A percentile compares a stretch with the other conserved stretches of the same genome.
These are phyloP conservation scores for Pouteria campechiana DNA, from an alignment of 179 eudicot genomes.

Conservation along the genomic window DNA sequence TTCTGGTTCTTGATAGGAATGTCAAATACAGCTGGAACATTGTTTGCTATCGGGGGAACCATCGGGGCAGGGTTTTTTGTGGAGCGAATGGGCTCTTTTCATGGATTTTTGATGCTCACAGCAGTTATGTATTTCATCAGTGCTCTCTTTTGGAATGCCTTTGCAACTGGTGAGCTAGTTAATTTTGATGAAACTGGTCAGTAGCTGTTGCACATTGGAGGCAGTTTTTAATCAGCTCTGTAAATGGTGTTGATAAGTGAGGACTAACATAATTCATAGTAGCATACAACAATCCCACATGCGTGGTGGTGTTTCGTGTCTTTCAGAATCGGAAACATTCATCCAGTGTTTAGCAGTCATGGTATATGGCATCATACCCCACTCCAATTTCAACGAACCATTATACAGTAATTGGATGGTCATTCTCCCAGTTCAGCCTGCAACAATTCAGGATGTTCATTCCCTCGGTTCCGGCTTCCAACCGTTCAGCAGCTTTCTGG, in stretches of 20 bases:
- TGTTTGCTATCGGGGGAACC: conserved; percentile 89
- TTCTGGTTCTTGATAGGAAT: conserved; percentile 48
- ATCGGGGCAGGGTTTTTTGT: conserved; percentile 94
- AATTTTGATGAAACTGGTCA: conserved; percentile 45
- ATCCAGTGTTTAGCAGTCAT: no score
- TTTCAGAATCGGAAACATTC: no score
- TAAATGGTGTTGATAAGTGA: background rate
- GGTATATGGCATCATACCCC: no score
- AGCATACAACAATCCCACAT: background rate
- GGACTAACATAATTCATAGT: background rate
- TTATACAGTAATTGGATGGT: no score
- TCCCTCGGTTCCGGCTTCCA: no score
- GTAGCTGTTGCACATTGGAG: conserved; percentile 3
- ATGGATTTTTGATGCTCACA: conserved; percentile 74
- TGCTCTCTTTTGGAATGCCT: conserved; percentile 53
- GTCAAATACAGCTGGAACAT: conserved; percentile 81
- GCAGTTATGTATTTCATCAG: conserved; percentile 55
- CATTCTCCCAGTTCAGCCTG: no score
- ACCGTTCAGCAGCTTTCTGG: no score
- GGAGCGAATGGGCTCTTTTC: conserved; percentile 69
- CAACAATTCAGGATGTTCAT: no score
- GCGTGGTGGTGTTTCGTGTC: no score
- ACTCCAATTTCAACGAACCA: no score
- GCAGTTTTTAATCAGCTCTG: background rate
- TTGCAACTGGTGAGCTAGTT: conserved; percentile 71